Evolutionary conservation across 495 filamentous ascomycete genomes (phyloP).

Genomic region (Xylona heveae): DNA sequence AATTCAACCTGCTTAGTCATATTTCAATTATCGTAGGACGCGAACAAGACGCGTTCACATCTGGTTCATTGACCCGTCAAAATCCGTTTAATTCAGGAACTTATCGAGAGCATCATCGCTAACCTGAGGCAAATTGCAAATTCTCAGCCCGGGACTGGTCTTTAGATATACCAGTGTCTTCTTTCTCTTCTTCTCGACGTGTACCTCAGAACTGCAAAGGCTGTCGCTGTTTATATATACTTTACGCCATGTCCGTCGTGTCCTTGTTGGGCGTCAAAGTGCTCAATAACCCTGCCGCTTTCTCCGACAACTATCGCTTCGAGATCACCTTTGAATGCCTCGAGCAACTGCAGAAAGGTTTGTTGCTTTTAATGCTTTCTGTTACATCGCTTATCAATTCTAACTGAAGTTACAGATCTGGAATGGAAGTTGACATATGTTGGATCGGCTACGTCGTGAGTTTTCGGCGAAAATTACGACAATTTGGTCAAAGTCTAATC

Average conservation of each 20-base stretch:
- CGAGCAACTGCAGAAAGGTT: slow-evolving; percentile 80
- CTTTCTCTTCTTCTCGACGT: background rate
- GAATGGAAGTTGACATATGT: slow-evolving; percentile 99
- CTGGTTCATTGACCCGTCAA: too few relatives aligned
- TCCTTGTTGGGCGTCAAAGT: slow-evolving; percentile 88
- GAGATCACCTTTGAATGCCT: slow-evolving; percentile 98
- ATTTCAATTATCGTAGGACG: too few relatives aligned
- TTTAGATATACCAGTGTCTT: background rate
- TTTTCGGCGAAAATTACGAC: slow-evolving; percentile 7
- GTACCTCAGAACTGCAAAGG: too few relatives aligned
- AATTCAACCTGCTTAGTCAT: too few relatives aligned
- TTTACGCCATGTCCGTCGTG: slow-evolving; percentile 99
- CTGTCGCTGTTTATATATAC: too few relatives aligned
- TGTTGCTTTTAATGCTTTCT: slow-evolving; percentile 4
- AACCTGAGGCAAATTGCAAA: too few relatives aligned
- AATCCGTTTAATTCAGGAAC: too few relatives aligned
- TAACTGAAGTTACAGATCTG: slow-evolving; percentile 40
- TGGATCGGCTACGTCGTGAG: slow-evolving; percentile 88
- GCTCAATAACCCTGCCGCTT: slow-evolving; percentile 85
- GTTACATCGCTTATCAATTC: background rate
- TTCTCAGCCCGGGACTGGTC: too few relatives aligned
- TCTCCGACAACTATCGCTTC: slow-evolving; percentile 75
- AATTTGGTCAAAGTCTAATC: slow-evolving; percentile 8
- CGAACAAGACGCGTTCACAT: too few relatives aligned
- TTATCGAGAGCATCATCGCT: too few relatives aligned